Conservation (phyloP, 176 grass and related monocot genomes). For the Musa beccarii region DNA sequence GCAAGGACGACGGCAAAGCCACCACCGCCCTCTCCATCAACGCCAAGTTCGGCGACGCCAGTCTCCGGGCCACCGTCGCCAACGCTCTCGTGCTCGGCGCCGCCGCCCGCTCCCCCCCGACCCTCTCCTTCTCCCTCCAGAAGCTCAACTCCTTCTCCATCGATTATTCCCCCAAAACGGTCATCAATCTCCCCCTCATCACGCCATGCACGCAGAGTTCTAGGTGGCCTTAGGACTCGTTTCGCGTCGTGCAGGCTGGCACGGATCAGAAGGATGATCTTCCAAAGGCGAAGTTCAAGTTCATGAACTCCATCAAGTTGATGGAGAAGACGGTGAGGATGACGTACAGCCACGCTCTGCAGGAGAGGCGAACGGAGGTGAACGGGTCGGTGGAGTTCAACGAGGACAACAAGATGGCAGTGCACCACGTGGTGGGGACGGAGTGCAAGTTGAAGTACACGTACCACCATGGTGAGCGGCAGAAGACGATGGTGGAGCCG, state of each 20-base stretch:
- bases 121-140: background rate
- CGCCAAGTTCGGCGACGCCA: background rate
- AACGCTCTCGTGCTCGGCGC: background rate
- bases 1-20: background rate
- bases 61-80: background rate
- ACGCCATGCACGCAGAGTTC: no score
- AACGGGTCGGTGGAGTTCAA: constrained; percentile 1
- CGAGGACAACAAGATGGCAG: background rate
- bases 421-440: background rate
- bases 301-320: constrained; percentile 9
- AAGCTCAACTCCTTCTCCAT: constrained; percentile 8
- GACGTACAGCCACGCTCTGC: background rate
- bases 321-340: background rate
- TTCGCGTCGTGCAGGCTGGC: no score
- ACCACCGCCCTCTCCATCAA: background rate
- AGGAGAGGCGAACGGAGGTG: background rate
- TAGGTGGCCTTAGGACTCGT: no score
- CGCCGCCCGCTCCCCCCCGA: background rate
- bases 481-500: constrained; percentile 4
- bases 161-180: background rate
- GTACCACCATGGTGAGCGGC: background rate
- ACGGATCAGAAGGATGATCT: background rate
- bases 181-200: no score
- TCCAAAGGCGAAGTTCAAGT: background rate
- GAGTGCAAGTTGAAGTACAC: constrained; percentile 7